Evolutionary conservation across 1,284 basidiomycete species (phyloP).

Genomic region (Trichosporon inkin): DNA sequence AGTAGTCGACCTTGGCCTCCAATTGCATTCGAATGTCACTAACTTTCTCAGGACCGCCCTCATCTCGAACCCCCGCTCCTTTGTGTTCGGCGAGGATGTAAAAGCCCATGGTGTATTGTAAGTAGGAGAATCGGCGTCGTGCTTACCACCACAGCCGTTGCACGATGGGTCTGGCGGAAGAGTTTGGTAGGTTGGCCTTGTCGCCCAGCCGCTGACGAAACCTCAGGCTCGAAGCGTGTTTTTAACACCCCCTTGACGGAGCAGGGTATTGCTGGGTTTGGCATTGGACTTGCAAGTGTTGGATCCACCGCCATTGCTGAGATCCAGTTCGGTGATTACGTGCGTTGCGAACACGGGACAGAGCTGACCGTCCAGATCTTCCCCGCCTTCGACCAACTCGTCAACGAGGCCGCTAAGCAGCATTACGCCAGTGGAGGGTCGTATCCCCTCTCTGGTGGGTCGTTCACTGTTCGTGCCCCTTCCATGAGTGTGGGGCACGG

Average conservation of each 20-base stretch:
- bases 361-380: constrained; percentile 57
- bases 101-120: constrained; percentile 91
- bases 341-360: constrained; percentile 16
- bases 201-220: background rate
- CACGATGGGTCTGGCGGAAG: constrained; percentile 77
- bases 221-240: constrained; percentile 76
- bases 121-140: constrained; percentile 58
- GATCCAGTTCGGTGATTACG: constrained; percentile 61
- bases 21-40: too few species aligned
- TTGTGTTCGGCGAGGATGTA: constrained; percentile 91
- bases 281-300: constrained; percentile 85
- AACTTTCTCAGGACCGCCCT: constrained; percentile 62
- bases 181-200: constrained; percentile 63
- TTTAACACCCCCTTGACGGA: constrained; percentile 92
- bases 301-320: constrained; percentile 93
- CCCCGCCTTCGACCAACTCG: constrained; percentile 90
- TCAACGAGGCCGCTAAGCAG: constrained; percentile 93
- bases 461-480: constrained; percentile 80
- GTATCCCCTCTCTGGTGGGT: constrained; percentile 63
- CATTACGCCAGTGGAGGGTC: constrained; percentile 82
- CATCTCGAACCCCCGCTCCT: constrained; percentile 75
- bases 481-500: constrained; percentile 90
- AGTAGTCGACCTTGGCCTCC: constrained; percentile 15
- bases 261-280: constrained; percentile 92
- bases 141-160: constrained; percentile 23